Evolutionary conservation across 495 filamentous ascomycete genomes (phyloP), one percentile per base, ranked within the genome.

Genomic region (Tuber aestivum): DNA sequence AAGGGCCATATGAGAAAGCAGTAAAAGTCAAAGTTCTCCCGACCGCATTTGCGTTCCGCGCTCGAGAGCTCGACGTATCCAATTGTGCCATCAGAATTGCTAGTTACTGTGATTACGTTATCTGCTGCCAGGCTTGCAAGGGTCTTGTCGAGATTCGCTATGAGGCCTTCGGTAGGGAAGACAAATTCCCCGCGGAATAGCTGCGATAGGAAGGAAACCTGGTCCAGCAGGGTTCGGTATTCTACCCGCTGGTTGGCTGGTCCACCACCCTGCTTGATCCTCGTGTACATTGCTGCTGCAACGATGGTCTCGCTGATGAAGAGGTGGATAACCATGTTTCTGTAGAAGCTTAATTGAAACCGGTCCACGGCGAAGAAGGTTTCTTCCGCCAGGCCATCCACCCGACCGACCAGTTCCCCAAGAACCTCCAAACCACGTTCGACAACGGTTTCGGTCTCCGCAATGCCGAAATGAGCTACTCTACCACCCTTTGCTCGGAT

Each of bases 1-100:
- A 98, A 98, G 0, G 95, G 95, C 95, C 95, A 98, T 77, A 98
- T 93, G 35, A 98, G 84, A 87, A 97, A 98, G 84, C 94, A 97
- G 84, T 99, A 97, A 84, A 98, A 99, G 81, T 98, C 95, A 82
- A 91, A 98, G 81, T 97, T 97, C 82, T 98, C 95, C 37, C 95
- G 86, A 3, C 95, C 95, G 48, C 87, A 89, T 3, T 86, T 85
- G 35, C 94, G 87, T 83, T 99, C 95, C 2, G 87, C 82, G 23
- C 91, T 89, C 12, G 91, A 90, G n/a, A 98, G 86, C 23, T 92
- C 92, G 18, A 97, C 85, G 65, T 86, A 91, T 1, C 85, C 84
- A 18, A 94, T 90, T 0, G 85, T 85, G 35, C 86, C 81, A 72
- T 90, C 86, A 1, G 41, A 44, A 0, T 27, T 70, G 35, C 69